Conservation (phyloP, 1,139 yeast species). For the Taphrina sp. region DNA sequence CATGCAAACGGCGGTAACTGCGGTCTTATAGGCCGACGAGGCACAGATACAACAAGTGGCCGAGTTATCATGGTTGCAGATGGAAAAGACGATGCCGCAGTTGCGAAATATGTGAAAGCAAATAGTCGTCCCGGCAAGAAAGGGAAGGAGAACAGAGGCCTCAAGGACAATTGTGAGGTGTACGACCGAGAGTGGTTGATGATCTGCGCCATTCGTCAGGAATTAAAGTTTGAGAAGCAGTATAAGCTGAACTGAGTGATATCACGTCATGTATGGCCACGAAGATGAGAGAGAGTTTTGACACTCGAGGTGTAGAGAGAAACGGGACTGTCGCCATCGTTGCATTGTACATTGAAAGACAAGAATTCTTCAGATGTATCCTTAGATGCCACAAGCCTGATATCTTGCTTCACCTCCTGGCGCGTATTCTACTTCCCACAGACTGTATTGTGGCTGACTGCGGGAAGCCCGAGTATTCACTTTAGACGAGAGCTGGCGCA, state of each 20-base stretch:
- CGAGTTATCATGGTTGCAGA: conserved; percentile 16
- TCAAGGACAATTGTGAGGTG: background rate
- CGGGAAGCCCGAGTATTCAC: no score
- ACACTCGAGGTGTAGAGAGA: no score
- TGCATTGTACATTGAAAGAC: no score
- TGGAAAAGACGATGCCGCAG: conserved; percentile 17
- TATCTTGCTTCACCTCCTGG: no score
- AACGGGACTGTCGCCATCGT: no score
- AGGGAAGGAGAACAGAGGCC: conserved; percentile 7
- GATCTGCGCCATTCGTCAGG: conserved; percentile 26
- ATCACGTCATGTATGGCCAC: no score
- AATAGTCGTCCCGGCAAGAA: background rate
- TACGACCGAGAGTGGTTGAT: conserved; percentile 31
- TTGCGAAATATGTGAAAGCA: background rate
- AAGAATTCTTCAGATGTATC: no score
- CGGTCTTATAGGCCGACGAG: conserved; percentile 20
- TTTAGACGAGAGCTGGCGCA: no score
- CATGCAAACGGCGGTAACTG: conserved; percentile 60
- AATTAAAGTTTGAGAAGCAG: background rate
- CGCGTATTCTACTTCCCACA: no score
- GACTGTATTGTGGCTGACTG: no score
- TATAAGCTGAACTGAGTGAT: background rate
- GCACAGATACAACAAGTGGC: background rate
- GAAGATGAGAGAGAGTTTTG: no score
- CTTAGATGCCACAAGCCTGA: no score